A percentile compares a stretch with the other conserved stretches of the same genome.
Conservation (phyloP, 352 stramenopile species). For the Phytophthora cryptogea region DNA sequence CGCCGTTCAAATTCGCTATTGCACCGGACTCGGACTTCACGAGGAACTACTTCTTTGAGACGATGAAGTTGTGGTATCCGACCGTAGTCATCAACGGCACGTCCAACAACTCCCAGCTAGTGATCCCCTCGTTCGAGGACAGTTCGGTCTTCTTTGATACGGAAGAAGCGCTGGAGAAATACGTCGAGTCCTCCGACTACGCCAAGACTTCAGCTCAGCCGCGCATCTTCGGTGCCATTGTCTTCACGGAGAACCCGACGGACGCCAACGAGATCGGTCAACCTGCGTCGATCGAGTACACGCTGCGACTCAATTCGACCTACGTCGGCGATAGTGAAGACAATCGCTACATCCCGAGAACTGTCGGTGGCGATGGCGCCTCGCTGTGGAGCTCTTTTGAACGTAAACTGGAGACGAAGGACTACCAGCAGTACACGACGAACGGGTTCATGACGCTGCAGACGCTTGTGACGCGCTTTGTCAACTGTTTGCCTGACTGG, state of each 20-base stretch:
- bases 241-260: slow-evolving; percentile 38
- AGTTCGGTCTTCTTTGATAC: slow-evolving; percentile 45
- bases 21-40: slow-evolving; percentile 49
- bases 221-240: slow-evolving; percentile 52
- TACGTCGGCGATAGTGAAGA: slow-evolving; percentile 19
- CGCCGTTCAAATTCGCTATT: slow-evolving; percentile 54
- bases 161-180: slow-evolving; percentile 38
- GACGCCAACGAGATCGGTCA: slow-evolving; percentile 28
- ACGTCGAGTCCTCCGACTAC: slow-evolving; percentile 41
- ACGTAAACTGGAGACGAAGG: slow-evolving; percentile 27
- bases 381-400: slow-evolving; percentile 26
- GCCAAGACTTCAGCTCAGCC: slow-evolving; percentile 30
- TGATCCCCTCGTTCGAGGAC: slow-evolving; percentile 43
- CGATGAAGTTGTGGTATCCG: slow-evolving; percentile 49
- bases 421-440: slow-evolving; percentile 45
- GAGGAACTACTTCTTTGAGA: slow-evolving; percentile 44
- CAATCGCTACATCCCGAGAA: slow-evolving; percentile 24
- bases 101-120: slow-evolving; percentile 16
- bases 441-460: slow-evolving; percentile 55
- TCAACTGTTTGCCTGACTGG: slow-evolving; percentile 46
- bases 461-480: slow-evolving; percentile 47
- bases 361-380: slow-evolving; percentile 17
- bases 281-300: slow-evolving; percentile 37
- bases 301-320: slow-evolving; percentile 41
- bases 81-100: slow-evolving; percentile 27